Base-by-base conservation (phyloP, 169 alveolate species). In the Plasmodium knowlesi region DNA sequence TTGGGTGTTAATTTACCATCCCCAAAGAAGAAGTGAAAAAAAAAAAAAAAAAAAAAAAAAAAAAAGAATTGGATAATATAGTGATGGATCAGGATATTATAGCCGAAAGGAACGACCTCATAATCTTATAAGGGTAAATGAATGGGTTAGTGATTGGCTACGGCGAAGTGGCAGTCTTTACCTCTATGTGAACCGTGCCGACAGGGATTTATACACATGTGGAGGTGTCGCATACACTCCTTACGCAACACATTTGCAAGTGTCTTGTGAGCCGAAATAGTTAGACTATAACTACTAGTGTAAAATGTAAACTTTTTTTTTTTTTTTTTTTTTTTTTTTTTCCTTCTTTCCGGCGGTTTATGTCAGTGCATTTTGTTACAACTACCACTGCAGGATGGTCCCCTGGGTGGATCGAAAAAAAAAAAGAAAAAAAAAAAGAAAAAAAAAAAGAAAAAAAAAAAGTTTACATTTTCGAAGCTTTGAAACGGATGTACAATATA, bases 1-100 rank as follows among this genome's bases (percentile, higher is more conserved):
- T 82, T 96, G 32, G 97, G 97, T 5, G 92, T 95, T 39, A 94
- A 92, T 81, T 92, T 96, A n/a, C 97, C 97, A 0, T 72, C 96
- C 70, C 79, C 92, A 86, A 82, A 93, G 71, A 82, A 30, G 85
- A 54, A 93, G 94, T 85, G 84, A 93, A 25, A 91, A 71, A 19
- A 70, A 67, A 53, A 61, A 32, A n/a, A 46, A n/a, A n/a, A n/a
- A n/a, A n/a, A n/a, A n/a, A n/a, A n/a, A n/a, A n/a, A n/a, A n/a
- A n/a, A n/a, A n/a, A n/a, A n/a, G n/a, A n/a, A n/a, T n/a, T n/a
- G n/a, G n/a, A n/a, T n/a, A n/a, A n/a, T n/a, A n/a, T n/a, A n/a
- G n/a, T 12, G 57, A 2, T 12, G n/a, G 57, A 12, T 46, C 0
- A 10, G 57, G 19, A 0, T n/a, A 9, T 46, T 3, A 32, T 46